Evolutionary conservation across 495 filamentous ascomycete species (phyloP).

Genomic region (Cercophora newfieldiana): DNA sequence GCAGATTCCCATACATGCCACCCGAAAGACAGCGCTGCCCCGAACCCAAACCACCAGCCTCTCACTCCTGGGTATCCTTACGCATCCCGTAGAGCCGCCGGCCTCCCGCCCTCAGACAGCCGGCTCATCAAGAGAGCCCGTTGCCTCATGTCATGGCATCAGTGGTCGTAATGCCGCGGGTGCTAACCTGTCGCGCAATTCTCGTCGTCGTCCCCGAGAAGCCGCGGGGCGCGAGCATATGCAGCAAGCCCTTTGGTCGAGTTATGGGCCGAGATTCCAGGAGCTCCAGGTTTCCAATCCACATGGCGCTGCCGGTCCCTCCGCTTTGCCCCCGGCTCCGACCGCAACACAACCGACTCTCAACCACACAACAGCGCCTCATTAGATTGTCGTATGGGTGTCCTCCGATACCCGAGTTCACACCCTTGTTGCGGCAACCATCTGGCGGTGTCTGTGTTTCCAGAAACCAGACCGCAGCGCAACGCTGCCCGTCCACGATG

Average conservation of each 20-base stretch:
- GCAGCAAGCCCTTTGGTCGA: background rate
- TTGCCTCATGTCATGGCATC: no score
- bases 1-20: constrained; percentile 22
- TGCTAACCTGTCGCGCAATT: background rate
- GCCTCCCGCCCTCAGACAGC: background rate
- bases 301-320: background rate
- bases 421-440: background rate
- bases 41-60: background rate
- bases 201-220: background rate
- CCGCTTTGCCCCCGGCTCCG: constrained; percentile 1
- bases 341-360: constrained; percentile 5
- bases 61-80: background rate
- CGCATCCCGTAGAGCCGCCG: background rate
- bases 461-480: background rate
- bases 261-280: background rate
- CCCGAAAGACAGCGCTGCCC: constrained; percentile 7
- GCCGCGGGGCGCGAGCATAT: no score
- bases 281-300: background rate
- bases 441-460: background rate
- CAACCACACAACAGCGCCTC: background rate
- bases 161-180: background rate
- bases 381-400: constrained; percentile 8
- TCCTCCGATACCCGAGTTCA: constrained; percentile 9
- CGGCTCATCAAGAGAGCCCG: background rate
- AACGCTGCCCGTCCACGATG: background rate